phyloP scores from a whole-genome alignment of 2,329 filamentous ascomycete species.

The Aspergillus sp. region DNA sequence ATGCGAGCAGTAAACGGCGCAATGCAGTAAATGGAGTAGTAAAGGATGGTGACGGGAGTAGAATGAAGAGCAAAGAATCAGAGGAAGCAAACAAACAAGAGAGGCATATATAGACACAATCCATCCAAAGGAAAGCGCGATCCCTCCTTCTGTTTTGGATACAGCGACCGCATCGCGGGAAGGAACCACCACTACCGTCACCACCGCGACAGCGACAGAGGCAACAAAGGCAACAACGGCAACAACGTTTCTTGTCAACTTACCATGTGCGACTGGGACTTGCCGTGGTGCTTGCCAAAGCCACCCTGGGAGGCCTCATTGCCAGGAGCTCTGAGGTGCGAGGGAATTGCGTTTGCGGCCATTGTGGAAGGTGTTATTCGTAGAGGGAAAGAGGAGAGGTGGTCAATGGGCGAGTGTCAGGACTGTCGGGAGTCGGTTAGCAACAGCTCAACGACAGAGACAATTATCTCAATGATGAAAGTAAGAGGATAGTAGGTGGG shows the following conservation, averaged over 20 bases:
- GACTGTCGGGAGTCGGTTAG: no score
- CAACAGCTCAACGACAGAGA: no score
- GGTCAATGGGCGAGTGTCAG: no score
- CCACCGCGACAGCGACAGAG: not conserved
- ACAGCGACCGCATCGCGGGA: not conserved
- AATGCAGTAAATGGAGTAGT: not conserved
- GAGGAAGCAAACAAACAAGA: not conserved
- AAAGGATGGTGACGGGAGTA: not conserved
- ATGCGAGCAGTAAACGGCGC: not conserved
- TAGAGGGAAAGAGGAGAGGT: conserved; percentile 7
- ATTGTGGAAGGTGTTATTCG: conserved; percentile 42
- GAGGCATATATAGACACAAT: not conserved
- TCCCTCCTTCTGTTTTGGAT: not conserved
- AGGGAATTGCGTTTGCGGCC: conserved; percentile 65
- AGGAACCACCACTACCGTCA: not conserved
- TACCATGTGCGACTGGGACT: conserved; percentile 52
- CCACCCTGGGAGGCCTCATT: conserved; percentile 30
- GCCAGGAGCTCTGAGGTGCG: conserved; percentile 66
- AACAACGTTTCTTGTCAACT: conserved; percentile 21
- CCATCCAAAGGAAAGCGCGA: not conserved
- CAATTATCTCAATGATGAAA: not conserved
- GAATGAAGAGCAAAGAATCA: not conserved
- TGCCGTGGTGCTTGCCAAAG: conserved; percentile 47
- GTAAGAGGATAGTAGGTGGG: conserved; percentile 1
- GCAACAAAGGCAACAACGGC: not conserved